Percentiles rank a stretch among this genome's conserved stretches.
Evolutionary conservation across 139 green algal species (phyloP).

Genomic region (Eudorina sp.): DNA sequence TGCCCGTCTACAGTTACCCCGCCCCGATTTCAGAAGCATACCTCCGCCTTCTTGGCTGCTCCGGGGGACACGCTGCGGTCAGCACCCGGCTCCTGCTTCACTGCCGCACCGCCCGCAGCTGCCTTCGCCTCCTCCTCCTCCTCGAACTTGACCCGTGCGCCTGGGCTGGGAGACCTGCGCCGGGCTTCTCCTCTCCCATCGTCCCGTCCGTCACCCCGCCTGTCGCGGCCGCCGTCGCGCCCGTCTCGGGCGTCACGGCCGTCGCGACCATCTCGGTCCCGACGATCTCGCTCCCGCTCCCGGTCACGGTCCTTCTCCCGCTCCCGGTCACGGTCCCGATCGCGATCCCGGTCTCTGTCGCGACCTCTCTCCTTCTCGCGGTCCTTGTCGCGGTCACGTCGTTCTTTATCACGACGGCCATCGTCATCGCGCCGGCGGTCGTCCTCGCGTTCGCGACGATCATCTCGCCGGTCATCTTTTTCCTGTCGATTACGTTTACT

Average conservation of each 20-base stretch:
- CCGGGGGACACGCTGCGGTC: not conserved
- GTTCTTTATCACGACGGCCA: constrained; percentile 32
- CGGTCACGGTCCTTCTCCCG: constrained; percentile 21
- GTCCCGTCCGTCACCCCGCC: constrained; percentile 32
- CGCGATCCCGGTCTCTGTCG: not conserved
- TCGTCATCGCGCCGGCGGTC: constrained; percentile 37
- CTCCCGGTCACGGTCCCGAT: constrained; percentile 32
- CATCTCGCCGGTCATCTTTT: constrained; percentile 1
- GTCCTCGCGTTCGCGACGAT: not conserved
- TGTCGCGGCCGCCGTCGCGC: constrained; percentile 31
- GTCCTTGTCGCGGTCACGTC: constrained; percentile 3
- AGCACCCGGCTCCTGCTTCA: constrained; percentile 1
- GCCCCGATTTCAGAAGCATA: not conserved
- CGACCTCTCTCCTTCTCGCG: constrained; percentile 26
- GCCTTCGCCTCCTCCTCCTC: constrained; percentile 25
- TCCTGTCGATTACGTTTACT: constrained; percentile 29
- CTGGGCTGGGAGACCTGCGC: constrained; percentile 15
- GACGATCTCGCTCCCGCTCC: constrained; percentile 12
- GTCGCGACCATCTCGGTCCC: constrained; percentile 46
- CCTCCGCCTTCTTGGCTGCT: constrained; percentile 39
- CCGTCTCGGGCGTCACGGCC: constrained; percentile 37
- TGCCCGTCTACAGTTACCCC: no score
- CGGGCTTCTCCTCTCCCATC: constrained; percentile 30
- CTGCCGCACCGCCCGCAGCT: not conserved
- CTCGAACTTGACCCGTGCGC: constrained; percentile 26